Evolutionary conservation across 1,139 yeast species (phyloP), one percentile per base, ranked within the genome.

Genomic region (Blastobotrys persicus): DNA sequence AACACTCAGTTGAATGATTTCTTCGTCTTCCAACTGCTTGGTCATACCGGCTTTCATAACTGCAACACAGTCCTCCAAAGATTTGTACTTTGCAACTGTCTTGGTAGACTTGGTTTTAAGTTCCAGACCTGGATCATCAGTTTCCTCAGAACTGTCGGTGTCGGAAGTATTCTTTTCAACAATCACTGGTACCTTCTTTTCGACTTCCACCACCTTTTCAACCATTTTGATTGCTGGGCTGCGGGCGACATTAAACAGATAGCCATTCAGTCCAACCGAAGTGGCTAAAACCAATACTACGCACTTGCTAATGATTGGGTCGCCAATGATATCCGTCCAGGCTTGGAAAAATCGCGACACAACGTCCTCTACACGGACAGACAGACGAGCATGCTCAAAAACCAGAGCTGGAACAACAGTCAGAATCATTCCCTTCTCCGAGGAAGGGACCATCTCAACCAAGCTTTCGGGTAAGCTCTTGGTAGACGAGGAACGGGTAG

Each of bases 211-310:
- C 33, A 61, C 58, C 56, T 63, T 67, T 54, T 67, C 70, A 20
- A 70, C 69, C 9, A 68, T 60, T 49, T 63, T 56, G 38, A 67
- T 61, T 17, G 62, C 54, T 17, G 63, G 57, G 20, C 52, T 45
- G 44, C 66, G 63, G 12, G 72, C 67, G 35, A 66, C 72, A 48
- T 70, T 66, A 55, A 92, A 78, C 59, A 92, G 76, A 69, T 91
- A 92, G 44, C 87, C 83, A 66, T 94, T 92, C 56, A 87, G 81
- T 17, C 84, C 81, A 52, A 89, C 78, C 55, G 96, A 86, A 56
- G 87, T 72, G 18, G 85, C 83, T 55, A 91, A 81, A 4, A 82
- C 83, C 58, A 87, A 76, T 41, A 91, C 79, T 47, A 89, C 74
- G 56, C 83, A 79, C 66, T 92, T 91, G 55, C 94, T 83, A 58